Conservation (phyloP, 1,284 basidiomycete species). For the Microstroma glucosiphilum region DNA sequence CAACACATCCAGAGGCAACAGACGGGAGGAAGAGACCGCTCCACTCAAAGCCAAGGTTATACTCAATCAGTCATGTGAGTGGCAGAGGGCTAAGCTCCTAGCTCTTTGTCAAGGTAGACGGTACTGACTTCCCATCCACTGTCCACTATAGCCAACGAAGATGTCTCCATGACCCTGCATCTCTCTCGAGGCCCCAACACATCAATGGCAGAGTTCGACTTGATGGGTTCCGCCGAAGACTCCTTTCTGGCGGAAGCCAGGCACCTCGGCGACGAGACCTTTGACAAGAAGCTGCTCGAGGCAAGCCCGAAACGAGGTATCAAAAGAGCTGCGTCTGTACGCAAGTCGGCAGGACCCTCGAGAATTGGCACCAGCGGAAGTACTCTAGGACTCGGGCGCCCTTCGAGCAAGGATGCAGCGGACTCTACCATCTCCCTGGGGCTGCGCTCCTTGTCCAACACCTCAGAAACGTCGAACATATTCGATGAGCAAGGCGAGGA, state of each 20-base stretch:
- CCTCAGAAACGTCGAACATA: not conserved
- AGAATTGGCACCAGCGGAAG: not conserved
- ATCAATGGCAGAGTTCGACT: not conserved
- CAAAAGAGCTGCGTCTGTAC: not conserved
- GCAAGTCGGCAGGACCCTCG: not conserved
- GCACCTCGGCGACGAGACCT: slow-evolving; percentile 2
- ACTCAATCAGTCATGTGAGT: too few relatives aligned
- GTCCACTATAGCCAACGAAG: not conserved
- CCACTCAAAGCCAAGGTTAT: too few relatives aligned
- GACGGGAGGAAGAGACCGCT: too few relatives aligned
- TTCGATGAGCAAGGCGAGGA: slow-evolving; percentile 6
- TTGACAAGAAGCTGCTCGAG: not conserved
- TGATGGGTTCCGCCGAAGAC: not conserved
- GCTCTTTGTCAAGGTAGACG: too few relatives aligned
- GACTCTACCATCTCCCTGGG: not conserved
- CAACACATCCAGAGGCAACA: not conserved
- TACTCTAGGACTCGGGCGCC: not conserved
- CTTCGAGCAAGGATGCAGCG: not conserved
- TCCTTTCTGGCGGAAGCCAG: not conserved
- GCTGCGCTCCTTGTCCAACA: not conserved
- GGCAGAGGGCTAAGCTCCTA: too few relatives aligned
- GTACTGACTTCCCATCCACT: not conserved
- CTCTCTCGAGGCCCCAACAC: not conserved
- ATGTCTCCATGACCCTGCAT: not conserved
- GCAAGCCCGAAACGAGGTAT: not conserved